Evolutionary conservation across 306 rosid species (phyloP).

Genomic region (Alnus glutinosa): DNA sequence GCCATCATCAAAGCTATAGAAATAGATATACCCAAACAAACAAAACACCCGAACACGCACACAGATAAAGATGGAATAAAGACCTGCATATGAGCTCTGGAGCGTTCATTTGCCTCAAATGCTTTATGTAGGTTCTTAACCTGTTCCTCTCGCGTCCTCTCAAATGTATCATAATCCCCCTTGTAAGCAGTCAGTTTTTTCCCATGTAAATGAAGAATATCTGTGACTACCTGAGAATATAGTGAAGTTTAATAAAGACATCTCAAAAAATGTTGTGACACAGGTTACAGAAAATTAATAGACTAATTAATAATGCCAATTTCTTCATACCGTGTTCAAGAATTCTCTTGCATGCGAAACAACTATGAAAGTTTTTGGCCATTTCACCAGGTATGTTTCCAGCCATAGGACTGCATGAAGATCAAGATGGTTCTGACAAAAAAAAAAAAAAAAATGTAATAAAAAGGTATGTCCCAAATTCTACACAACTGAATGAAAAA

Average conservation of each 20-base stretch:
- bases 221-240: constrained; percentile 79
- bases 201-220: constrained; percentile 85
- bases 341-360: constrained; percentile 99
- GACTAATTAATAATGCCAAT: not conserved
- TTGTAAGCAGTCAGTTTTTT: constrained; percentile 71
- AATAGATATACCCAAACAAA: not conserved
- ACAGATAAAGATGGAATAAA: not conserved
- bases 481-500: constrained; percentile 24
- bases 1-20: not conserved
- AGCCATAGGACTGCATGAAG: constrained; percentile 99
- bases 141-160: constrained; percentile 85
- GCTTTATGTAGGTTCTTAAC: constrained; percentile 92
- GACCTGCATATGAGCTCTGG: constrained; percentile 97
- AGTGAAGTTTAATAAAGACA: constrained; percentile 22
- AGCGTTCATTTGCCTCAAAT: constrained; percentile 82
- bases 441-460: constrained; percentile 8
- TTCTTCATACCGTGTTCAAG: constrained; percentile 71
- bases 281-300: constrained; percentile 16
- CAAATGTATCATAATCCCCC: constrained; percentile 92
- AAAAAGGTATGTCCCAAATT: constrained; percentile 7
- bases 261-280: not conserved
- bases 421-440: constrained; percentile 96
- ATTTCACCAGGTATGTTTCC: constrained; percentile 83
- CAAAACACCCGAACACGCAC: not conserved
- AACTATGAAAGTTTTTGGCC: constrained; percentile 95